Evolutionary conservation across 495 filamentous ascomycete genomes (phyloP).

Genomic region (Aspergillus sclerotiicarbonarius): DNA sequence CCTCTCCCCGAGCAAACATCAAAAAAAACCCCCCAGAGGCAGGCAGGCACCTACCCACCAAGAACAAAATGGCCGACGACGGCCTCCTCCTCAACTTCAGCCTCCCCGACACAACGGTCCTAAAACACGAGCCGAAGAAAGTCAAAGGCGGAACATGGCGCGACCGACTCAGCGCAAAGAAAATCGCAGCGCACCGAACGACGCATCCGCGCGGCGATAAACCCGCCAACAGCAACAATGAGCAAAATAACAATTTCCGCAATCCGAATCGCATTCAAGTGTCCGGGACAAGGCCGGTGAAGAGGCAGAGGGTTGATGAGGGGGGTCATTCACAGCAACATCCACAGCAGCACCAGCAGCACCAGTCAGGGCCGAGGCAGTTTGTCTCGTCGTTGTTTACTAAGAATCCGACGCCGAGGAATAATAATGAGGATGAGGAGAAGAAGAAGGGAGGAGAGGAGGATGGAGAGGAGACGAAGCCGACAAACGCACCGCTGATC

Average conservation of each 20-base stretch:
- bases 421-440: conserved; percentile 37
- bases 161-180: conserved; percentile 79
- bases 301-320: conserved; percentile 38
- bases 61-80: conserved; percentile 77
- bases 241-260: conserved; percentile 10
- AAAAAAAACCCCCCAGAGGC: conserved; percentile 25
- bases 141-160: conserved; percentile 92
- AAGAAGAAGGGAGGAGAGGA: conserved; percentile 45
- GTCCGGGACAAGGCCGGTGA: conserved; percentile 31
- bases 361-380: conserved; percentile 40
- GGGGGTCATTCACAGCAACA: conserved; percentile 17
- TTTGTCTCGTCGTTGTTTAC: conserved; percentile 90
- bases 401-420: conserved; percentile 71
- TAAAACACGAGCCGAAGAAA: conserved; percentile 60
- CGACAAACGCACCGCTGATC: conserved; percentile 94
- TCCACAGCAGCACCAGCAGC: conserved; percentile 21
- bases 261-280: conserved; percentile 45
- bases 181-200: conserved; percentile 48
- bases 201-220: conserved; percentile 17
- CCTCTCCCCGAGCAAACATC: background rate
- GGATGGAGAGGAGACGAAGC: conserved; percentile 56
- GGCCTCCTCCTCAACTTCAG: conserved; percentile 93
- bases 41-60: background rate
- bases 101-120: conserved; percentile 55
- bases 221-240: background rate